These are phyloP conservation scores for Albugo candida DNA, from an alignment of 352 stramenopile species.

Conservation along the genomic window DNA sequence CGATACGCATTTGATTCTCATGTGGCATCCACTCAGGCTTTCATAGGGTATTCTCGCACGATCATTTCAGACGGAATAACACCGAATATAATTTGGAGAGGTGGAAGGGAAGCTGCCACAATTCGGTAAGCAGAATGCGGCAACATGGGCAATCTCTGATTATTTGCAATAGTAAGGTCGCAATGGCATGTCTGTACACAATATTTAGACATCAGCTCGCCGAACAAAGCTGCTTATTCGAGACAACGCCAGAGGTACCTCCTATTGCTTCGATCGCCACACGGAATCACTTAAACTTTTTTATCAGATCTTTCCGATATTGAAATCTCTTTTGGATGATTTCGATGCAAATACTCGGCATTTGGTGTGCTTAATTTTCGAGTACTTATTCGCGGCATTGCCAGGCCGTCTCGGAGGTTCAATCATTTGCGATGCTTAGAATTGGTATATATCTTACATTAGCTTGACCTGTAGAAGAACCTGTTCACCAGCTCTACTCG, in stretches of 20 bases:
- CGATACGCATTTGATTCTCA: background rate
- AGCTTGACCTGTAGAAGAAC: slow-evolving; percentile 39
- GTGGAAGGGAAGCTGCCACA: slow-evolving; percentile 64
- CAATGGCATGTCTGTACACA: slow-evolving; percentile 72
- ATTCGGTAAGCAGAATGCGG: slow-evolving; percentile 27
- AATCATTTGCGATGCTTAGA: background rate
- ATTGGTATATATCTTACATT: background rate
- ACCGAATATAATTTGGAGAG: slow-evolving; percentile 81
- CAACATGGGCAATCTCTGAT: background rate
- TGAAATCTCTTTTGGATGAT: slow-evolving; percentile 80
- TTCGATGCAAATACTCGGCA: slow-evolving; percentile 75
- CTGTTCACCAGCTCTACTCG: slow-evolving; percentile 79
- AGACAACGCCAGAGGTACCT: slow-evolving; percentile 47
- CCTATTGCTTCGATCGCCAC: background rate
- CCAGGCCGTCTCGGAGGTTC: slow-evolving; percentile 52
- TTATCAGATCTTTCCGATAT: slow-evolving; percentile 59
- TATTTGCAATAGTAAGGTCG: slow-evolving; percentile 48
- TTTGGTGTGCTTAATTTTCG: slow-evolving; percentile 73
- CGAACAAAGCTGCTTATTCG: slow-evolving; percentile 61
- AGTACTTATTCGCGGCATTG: slow-evolving; percentile 70
- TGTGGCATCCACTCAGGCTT: slow-evolving; percentile 15
- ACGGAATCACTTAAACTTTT: slow-evolving; percentile 1
- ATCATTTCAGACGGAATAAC: slow-evolving; percentile 65
- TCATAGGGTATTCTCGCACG: slow-evolving; percentile 31
- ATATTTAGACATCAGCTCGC: slow-evolving; percentile 55